These are phyloP conservation scores for Tulasnella sp. DNA, from an alignment of 768 basidiomycete genomes.

Conservation along the genomic window DNA sequence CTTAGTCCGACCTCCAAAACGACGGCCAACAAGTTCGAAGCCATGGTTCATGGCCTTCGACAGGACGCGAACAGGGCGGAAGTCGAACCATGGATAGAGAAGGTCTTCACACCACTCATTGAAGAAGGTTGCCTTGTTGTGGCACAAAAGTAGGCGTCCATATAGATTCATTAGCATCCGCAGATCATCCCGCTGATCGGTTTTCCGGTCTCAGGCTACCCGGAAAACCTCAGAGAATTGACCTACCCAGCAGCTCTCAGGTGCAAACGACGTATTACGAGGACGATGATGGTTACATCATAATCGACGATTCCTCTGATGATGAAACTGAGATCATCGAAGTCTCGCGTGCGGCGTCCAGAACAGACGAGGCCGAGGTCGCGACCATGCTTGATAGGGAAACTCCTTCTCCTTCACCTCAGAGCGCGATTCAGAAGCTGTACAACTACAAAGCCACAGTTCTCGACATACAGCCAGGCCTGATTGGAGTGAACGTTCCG, in stretches of 20 bases:
- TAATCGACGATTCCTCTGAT: not conserved
- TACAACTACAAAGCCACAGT: not conserved
- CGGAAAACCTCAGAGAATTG: not conserved
- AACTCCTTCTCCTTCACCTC: not conserved
- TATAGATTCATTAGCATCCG: too few relatives aligned
- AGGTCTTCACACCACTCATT: conserved; percentile 14
- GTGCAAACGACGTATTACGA: not conserved
- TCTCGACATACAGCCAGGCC: not conserved
- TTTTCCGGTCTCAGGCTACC: not conserved
- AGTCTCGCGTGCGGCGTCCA: not conserved
- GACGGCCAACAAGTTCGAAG: conserved; percentile 17
- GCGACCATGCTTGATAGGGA: not conserved
- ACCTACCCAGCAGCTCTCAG: not conserved
- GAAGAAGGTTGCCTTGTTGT: conserved; percentile 5
- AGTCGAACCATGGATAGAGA: conserved; percentile 15
- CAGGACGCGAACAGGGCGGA: not conserved
- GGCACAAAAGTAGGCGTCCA: not conserved
- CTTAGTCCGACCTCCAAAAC: not conserved
- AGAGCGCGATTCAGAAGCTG: not conserved
- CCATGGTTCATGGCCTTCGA: conserved; percentile 3
- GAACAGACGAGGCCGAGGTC: not conserved
- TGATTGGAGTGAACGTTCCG: not conserved
- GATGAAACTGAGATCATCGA: not conserved
- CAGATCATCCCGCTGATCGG: not conserved
- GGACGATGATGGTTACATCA: not conserved